Evolutionary conservation across 1,284 basidiomycete species (phyloP), one percentile per base, ranked within the genome.

Genomic region (Ustilago tritici): DNA sequence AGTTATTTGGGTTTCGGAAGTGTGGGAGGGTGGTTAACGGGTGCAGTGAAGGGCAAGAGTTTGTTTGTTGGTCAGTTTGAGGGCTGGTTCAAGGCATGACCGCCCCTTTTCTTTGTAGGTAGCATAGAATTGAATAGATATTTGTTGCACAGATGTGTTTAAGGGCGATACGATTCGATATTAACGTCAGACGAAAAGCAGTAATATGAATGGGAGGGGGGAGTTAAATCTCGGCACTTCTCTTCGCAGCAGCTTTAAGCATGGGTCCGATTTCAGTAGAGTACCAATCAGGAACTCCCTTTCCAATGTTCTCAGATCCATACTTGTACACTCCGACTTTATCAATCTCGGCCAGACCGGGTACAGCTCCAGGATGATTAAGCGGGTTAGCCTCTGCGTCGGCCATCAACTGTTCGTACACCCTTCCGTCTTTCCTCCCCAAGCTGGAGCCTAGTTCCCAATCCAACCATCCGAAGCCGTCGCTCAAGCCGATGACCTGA

Each of bases 401-500:
- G 32, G 89, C 87, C 91, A 91, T 92, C 12, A 93, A 82, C 34
- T 89, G 88, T 64, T 93, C 90, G 71, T 93, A 93, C 14, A 91
- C 92, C 12, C 88, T 88, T 0, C 92, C 92, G 80, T 92, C 89
- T 62, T 89, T 89, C 12, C 91, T 89, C 3, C 92, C 90, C 84
- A 10, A 90, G 89, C 85, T 91, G 90, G 67, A 65, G 23, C 50
- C 89, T 8, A 93, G 87, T 61, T 93, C 90, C 91, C 92, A 93
- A 80, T 94, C 92, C 0, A 90, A 88, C 83, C 92, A 92, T 0
- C 91, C 91, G 82, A 93, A 93, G 2, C 91, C 91, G 81, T 94
- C 93, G 15, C 89, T 90, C 41, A 94, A 86, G 0, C 90, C 91
- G 62, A 94, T 90, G 5, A 89, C 89, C 72, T 94, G 89, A 0